Evolutionary conservation across 345 rosid species (phyloP).

Genomic region (Pistacia integerrima): DNA sequence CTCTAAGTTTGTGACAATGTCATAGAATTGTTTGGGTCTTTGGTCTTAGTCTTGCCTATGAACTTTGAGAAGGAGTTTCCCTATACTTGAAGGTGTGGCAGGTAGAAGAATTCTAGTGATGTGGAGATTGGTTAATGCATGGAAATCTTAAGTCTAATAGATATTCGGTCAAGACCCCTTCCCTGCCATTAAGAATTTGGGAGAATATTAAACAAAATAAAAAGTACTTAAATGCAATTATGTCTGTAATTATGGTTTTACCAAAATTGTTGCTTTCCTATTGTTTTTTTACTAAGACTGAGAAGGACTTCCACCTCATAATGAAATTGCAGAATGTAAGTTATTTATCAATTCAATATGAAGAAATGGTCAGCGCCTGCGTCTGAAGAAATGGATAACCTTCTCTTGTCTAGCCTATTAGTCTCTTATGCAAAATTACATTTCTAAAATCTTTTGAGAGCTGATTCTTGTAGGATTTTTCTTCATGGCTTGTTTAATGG

Average conservation of each 20-base stretch:
- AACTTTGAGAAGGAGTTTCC: no score
- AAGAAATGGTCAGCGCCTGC: neutral
- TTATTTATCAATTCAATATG: neutral
- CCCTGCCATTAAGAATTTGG: neutral
- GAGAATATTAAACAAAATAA: neutral
- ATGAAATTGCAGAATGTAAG: neutral
- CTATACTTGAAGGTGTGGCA: neutral
- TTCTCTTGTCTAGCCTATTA: neutral
- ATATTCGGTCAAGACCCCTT: neutral
- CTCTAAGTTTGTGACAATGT: neutral
- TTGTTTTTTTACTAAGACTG: neutral
- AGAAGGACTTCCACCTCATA: neutral
- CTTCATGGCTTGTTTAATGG: neutral
- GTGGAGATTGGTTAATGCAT: neutral
- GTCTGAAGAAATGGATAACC: neutral
- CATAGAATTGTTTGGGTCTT: neutral
- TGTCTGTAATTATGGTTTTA: neutral
- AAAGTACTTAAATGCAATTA: neutral
- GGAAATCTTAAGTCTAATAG: neutral
- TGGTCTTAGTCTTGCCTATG: neutral
- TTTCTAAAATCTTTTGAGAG: neutral
- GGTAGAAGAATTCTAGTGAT: neutral
- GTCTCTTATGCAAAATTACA: neutral
- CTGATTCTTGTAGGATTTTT: constrained; percentile 1
- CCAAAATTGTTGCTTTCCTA: neutral